Base-by-base conservation (phyloP, 352 stramenopile species). In the Pythium oligandrum region DNA sequence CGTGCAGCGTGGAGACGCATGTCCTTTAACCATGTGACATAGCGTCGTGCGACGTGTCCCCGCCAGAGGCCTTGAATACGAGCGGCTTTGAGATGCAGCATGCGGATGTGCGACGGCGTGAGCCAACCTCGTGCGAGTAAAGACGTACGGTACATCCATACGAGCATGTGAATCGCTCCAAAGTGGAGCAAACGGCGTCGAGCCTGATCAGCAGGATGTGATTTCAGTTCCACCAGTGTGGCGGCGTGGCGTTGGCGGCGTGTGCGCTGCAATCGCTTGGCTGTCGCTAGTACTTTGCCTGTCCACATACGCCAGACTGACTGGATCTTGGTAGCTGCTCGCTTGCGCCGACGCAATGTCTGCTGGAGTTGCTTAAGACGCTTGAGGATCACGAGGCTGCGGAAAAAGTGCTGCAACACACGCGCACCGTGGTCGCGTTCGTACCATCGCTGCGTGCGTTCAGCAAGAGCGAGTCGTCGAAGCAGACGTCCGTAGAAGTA, bases 271-370 rank as follows among this genome's bases (percentile, higher is more conserved):
- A 93, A 45, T 26, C 49, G 55, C 10, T 51, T 57, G 12, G 78
- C 72, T 7, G 73, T 66, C 42, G 72, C 70, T 3, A 58, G 50
- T 11, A 83, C 75, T 53, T 87, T 89, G 32, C 62, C 75, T 4
- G 67, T 55, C 79, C 79, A 93, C 79, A 93, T 93, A 35, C 82
- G 68, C 79, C 79, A 93, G n/a, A 61, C 73, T 2, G 79, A 68
- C 55, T 93, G 82, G 40, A 93, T 86, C 42, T 64, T 75, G 3
- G 58, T 78, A 2, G 71, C 75, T 34, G 64, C 75, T n/a, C 36
- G 44, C 37, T 63, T 53, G 36, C 75, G 73, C 0, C 71, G 71
- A 32, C 50, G 62, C 12, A 90, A 40, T 12, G 71, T 45, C 0
- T 48, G 47, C 44, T 78, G 52, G 31, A 92, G 72, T 40, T 64